Base-by-base conservation (phyloP, 768 basidiomycete species). In the Podaxis sp. region DNA sequence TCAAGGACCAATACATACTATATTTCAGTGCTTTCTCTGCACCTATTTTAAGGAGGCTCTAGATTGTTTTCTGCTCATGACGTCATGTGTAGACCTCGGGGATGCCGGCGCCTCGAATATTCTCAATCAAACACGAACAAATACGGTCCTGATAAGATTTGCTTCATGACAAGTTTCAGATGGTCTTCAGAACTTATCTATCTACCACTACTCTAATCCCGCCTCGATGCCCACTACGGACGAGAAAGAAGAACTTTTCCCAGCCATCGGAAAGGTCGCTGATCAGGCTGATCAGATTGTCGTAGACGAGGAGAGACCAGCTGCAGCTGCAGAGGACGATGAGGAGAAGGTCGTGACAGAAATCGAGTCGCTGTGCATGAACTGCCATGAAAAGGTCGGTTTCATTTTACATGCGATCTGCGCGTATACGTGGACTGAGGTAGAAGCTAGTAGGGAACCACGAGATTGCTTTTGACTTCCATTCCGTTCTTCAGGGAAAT, bases 401-500 rank as follows among this genome's bases (percentile, higher is more conserved):
- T 48, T 41, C 13, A 8, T 22, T 22, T 26, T 56, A 36, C 41
- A 20, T 41, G 26, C 41, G 17, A 33, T 36, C 13, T 28, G 20
- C 33, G 17, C 10, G 22, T 44, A 41, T 52, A 57, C 60, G 60
- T 60, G 65, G 56, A 65, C 69, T 73, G 64, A 70, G 20, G 46
- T n/a, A n/a, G 67, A 64, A 30, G 60, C 55, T 64, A 74, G 67
- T 81, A 98, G 95, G 96, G 96, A 36, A 78, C 80, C 12, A 99
- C 97, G 0, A 80, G 95, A 48, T 76, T 99, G 68, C 84, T 99
- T 68, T 79, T 99, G 54, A 98, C 96, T 0, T 87, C 88, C 2
- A 99, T 99, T 54, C 97, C 97, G 0, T 99, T 88, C 80, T 99
- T 99, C 80, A 82, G 86, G 50, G 93, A 99, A 73, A 88, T 99